Conservation (phyloP, 768 basidiomycete genomes). For the Hypholoma fasciculare region DNA sequence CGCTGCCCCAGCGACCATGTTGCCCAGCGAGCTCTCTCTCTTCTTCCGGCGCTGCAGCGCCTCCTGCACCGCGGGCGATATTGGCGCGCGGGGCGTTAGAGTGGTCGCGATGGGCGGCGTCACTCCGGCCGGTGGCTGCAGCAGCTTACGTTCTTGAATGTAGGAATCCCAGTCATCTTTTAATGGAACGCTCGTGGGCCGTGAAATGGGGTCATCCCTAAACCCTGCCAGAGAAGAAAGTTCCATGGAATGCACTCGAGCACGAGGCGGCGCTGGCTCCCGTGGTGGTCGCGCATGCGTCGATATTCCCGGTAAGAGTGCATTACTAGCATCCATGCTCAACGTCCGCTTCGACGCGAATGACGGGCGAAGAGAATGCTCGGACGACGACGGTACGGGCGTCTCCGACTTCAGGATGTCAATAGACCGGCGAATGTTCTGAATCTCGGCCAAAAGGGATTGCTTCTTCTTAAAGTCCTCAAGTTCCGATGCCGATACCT, state of each 20-base stretch:
- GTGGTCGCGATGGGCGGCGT: conserved; percentile 71
- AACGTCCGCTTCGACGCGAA: conserved; percentile 67
- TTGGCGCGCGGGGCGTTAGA: conserved; percentile 42
- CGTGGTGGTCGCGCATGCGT: conserved; percentile 72
- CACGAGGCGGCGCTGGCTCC: conserved; percentile 60
- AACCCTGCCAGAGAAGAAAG: conserved; percentile 44
- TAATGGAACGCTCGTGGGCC: conserved; percentile 75
- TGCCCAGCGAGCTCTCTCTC: conserved; percentile 64
- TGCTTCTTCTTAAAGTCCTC: conserved; percentile 69
- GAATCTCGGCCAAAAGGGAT: conserved; percentile 73
- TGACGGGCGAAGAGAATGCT: conserved; percentile 65
- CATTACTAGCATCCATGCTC: conserved; percentile 62
- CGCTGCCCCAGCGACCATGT: conserved; percentile 22
- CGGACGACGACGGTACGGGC: conserved; percentile 61
- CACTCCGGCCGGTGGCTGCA: conserved; percentile 82
- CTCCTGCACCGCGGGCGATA: conserved; percentile 73
- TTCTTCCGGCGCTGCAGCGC: conserved; percentile 71
- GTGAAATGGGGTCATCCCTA: conserved; percentile 54
- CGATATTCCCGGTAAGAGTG: conserved; percentile 31
- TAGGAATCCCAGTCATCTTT: conserved; percentile 88
- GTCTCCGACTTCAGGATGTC: conserved; percentile 74
- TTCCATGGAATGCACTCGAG: conserved; percentile 74
- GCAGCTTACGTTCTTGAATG: conserved; percentile 78
- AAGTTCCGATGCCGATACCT: conserved; percentile 26
- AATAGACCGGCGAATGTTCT: conserved; percentile 77